A percentile compares a stretch with the other conserved stretches of the same genome.
phyloP scores from a whole-genome alignment of 495 filamentous ascomycete genomes.

The Echria macrotheca region DNA sequence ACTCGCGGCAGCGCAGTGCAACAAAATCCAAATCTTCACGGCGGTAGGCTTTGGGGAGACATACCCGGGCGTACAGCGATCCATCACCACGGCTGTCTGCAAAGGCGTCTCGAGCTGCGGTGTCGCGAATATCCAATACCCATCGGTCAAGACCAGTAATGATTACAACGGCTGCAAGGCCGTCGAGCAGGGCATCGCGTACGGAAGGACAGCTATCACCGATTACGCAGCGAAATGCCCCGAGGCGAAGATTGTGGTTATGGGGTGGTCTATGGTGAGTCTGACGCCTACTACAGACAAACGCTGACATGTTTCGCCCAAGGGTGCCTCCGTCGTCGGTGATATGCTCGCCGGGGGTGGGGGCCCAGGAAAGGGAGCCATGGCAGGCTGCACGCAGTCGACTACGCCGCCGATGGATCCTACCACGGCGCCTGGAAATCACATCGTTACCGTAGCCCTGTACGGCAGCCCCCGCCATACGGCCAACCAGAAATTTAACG shows the following conservation, averaged over 20 bases:
- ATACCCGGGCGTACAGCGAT: not conserved
- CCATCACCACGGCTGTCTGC: slow-evolving; percentile 3
- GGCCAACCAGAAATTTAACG: slow-evolving; percentile 7
- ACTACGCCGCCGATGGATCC: slow-evolving; percentile 2
- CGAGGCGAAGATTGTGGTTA: slow-evolving; percentile 4
- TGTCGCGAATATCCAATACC: slow-evolving; percentile 6
- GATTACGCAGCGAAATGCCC: slow-evolving; percentile 4
- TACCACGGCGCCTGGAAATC: slow-evolving; percentile 4
- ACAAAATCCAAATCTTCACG: slow-evolving; percentile 4
- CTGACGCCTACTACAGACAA: not conserved
- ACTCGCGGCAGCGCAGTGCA: slow-evolving; percentile 6
- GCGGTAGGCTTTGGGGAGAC: slow-evolving; percentile 4
- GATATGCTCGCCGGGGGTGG: slow-evolving; percentile 1
- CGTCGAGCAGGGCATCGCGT: not conserved
- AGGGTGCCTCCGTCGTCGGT: slow-evolving; percentile 6
- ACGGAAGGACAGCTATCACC: not conserved
- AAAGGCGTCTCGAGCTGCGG: slow-evolving; percentile 4
- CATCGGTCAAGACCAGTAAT: not conserved
- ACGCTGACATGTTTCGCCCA: not conserved
- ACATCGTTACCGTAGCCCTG: slow-evolving; percentile 2
- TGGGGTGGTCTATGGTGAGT: slow-evolving; percentile 7
- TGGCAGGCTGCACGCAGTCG: slow-evolving; percentile 2
- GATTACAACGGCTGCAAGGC: slow-evolving; percentile 7
- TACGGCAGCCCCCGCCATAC: slow-evolving; percentile 8
- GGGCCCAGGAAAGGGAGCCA: slow-evolving; percentile 1